Evolutionary conservation across 768 basidiomycete genomes (phyloP).

Genomic region (Mycena amicta): DNA sequence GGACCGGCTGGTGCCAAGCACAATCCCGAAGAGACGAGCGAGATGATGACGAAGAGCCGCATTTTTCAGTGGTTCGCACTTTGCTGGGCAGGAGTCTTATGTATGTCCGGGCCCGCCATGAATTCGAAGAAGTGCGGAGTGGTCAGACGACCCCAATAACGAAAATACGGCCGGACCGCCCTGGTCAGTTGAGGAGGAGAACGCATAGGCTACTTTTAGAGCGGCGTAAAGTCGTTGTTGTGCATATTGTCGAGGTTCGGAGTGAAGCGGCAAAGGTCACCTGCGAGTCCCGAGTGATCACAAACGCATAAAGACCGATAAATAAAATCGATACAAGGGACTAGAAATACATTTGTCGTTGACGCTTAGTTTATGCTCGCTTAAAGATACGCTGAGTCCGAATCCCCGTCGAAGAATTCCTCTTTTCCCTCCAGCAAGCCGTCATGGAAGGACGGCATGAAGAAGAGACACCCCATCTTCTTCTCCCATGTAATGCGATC

Average conservation of each 20-base stretch:
- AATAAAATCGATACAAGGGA: not conserved
- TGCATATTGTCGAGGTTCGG: not conserved
- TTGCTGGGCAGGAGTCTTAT: no score
- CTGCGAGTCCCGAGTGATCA: no score
- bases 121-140: not conserved
- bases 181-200: no score
- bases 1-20: constrained; percentile 46
- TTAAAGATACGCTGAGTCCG: not conserved
- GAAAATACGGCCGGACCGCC: not conserved
- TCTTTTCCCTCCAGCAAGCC: constrained; percentile 2
- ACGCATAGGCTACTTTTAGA: no score
- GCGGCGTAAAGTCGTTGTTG: no score
- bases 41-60: not conserved
- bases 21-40: not conserved
- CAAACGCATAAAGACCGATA: no score
- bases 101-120: no score
- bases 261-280: no score
- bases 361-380: no score
- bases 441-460: constrained; percentile 11
- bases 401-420: not conserved
- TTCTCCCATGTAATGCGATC: constrained; percentile 21
- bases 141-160: not conserved
- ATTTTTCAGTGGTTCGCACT: no score
- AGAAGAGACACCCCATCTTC: constrained; percentile 22
- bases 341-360: not conserved